These are phyloP conservation scores for Trichoderma sp. DNA, from an alignment of 2,329 filamentous ascomycete genomes.

Conservation along the genomic window DNA sequence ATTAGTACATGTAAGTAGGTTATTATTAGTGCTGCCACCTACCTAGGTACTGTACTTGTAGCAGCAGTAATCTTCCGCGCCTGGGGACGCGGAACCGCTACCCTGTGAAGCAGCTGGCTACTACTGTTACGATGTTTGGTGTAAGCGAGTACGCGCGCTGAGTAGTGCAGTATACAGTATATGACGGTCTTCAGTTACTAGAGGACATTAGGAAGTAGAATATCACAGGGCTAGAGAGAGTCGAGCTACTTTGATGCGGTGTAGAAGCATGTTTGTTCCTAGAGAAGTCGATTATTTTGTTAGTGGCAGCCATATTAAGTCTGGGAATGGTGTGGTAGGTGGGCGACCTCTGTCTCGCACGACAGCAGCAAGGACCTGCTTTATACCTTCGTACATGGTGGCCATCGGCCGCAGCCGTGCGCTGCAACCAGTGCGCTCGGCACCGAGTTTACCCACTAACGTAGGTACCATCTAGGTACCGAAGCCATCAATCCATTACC, in stretches of 20 bases:
- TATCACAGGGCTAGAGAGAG: neutral
- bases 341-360: neutral
- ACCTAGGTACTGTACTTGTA: too few relatives aligned
- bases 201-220: neutral
- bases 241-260: neutral
- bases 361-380: too few relatives aligned
- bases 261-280: neutral
- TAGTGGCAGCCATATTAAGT: neutral
- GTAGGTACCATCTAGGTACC: neutral
- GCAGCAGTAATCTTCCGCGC: neutral
- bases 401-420: neutral
- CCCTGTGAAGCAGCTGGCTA: neutral
- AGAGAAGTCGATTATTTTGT: too few relatives aligned
- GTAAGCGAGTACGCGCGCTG: neutral
- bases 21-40: neutral
- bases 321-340: neutral
- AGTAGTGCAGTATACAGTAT: neutral
- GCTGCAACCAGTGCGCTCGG: neutral
- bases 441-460: neutral
- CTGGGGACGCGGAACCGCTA: neutral
- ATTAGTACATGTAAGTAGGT: neutral
- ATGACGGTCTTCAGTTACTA: too few relatives aligned
- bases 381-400: too few relatives aligned
- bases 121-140: too few relatives aligned
- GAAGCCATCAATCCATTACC: neutral